Evolutionary conservation across 306 rosid species (phyloP).

Genomic region (Glycine soja): DNA sequence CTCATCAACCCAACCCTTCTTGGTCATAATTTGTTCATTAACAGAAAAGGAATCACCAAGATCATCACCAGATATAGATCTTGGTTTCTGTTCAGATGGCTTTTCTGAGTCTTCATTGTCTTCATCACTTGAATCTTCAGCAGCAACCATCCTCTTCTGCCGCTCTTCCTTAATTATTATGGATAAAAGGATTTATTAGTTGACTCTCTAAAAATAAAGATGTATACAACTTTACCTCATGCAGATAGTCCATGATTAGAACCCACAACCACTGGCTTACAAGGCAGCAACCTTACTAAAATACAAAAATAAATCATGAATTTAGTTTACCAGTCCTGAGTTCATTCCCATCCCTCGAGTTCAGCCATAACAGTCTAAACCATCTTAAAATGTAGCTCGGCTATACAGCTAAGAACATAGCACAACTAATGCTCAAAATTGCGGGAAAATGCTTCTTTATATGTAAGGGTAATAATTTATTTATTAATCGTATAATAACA

Average conservation of each 20-base stretch:
- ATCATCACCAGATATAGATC: conserved; percentile 86
- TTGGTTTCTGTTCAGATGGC: conserved; percentile 58
- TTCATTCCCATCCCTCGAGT: conserved; percentile 14
- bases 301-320: conserved; percentile 18
- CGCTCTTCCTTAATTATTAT: conserved; percentile 75
- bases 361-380: conserved; percentile 23
- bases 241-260: conserved; percentile 23
- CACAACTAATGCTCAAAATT: conserved; percentile 10
- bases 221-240: not conserved
- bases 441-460: conserved; percentile 16
- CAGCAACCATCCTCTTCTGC: conserved; percentile 81
- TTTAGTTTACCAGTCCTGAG: conserved; percentile 1
- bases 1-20: conserved; percentile 86
- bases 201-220: not conserved
- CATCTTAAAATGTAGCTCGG: conserved; percentile 7
- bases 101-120: conserved; percentile 66
- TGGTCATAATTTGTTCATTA: conserved; percentile 60
- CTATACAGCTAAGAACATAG: conserved; percentile 5
- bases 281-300: conserved; percentile 12
- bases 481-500: conserved; percentile 18
- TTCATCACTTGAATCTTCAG: conserved; percentile 78
- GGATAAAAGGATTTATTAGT: not conserved
- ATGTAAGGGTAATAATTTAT: conserved; percentile 13
- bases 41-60: conserved; percentile 88
- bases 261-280: conserved; percentile 26